Evolutionary conservation across 176 grass and related monocot species (phyloP).

Genomic region (Oryza glumipatula): DNA sequence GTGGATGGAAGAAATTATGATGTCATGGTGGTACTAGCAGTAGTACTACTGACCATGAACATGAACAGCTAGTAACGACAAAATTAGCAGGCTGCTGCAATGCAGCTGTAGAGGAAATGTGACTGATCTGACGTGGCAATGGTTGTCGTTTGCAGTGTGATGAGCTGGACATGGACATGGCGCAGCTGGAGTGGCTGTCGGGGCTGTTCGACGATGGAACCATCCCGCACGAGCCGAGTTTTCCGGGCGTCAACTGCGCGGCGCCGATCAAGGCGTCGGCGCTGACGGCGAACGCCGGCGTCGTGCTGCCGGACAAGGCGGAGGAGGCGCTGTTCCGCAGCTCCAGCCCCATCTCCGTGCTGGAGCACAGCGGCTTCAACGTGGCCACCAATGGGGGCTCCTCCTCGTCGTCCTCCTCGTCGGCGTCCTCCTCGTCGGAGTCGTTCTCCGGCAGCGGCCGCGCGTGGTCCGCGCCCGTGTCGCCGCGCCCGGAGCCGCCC

Average conservation of each 20-base stretch:
- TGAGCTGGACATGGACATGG: slow-evolving; percentile 84
- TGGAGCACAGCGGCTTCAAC: slow-evolving; percentile 62
- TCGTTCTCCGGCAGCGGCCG: slow-evolving; percentile 52
- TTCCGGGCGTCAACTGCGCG: slow-evolving; percentile 25
- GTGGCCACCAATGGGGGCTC: slow-evolving; percentile 25
- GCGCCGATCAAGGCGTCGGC: slow-evolving; percentile 40
- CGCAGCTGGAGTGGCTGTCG: slow-evolving; percentile 89
- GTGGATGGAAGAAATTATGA: neutral
- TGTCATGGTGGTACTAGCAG: neutral
- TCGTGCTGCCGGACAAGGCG: slow-evolving; percentile 44
- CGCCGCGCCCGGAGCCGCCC: slow-evolving; percentile 55
- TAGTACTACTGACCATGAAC: too few relatives aligned
- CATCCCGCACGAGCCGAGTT: slow-evolving; percentile 56
- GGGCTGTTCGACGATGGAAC: slow-evolving; percentile 76
- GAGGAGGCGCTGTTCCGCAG: slow-evolving; percentile 66
- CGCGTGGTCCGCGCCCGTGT: slow-evolving; percentile 44
- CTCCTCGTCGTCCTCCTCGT: slow-evolving; percentile 66
- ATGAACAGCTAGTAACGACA: neutral
- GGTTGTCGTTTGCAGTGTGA: slow-evolving; percentile 60
- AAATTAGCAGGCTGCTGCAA: neutral
- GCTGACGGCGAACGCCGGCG: slow-evolving; percentile 38
- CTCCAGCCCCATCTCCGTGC: slow-evolving; percentile 85
- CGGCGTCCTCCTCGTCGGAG: slow-evolving; percentile 67
- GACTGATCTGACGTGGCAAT: slow-evolving; percentile 16
- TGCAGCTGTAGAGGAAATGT: too few relatives aligned